Evolutionary conservation across 2,329 filamentous ascomycete genomes (phyloP), one percentile per base, ranked within the genome.

Genomic region (Exophiala calicioides): DNA sequence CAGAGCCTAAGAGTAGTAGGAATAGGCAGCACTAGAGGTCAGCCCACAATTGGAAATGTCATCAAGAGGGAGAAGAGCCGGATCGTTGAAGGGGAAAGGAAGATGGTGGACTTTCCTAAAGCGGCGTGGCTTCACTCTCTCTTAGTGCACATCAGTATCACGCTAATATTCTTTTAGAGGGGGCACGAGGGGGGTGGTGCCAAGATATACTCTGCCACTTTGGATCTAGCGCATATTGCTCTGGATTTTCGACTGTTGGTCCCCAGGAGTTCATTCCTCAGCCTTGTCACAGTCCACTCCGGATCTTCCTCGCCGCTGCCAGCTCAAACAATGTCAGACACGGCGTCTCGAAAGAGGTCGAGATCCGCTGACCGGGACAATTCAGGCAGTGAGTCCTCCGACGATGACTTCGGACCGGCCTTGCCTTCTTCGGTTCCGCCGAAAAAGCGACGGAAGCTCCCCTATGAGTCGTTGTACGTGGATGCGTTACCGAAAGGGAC

Each of bases 381-480:
- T 7, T 47, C 44, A 20, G 53, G 42, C 10, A 48, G 47, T 29
- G 81, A 81, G 42, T 82, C 79, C 60, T 94, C 88, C 26, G 91
- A 87, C 3, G 86, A 89, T 61, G 90, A 96, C 70, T 90, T 95
- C 64, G 93, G 96, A 73, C 93, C 93, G 32, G 86, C 91, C 59
- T 80, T 97, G 21, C 91, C 93, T 32, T 86, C 89, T 2, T 79
- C 84, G 38, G 84, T 79, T 15, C 82, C 84, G 2, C 86, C 83
- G 44, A 91, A 91, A 75, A 95, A 94, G 78, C 96, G 95, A 73
- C 84, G 90, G 60, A 88, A 88, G 60, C 82, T 98, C 2, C 89
- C 88, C 1, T 91, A 96, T 72, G 91, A 97, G 71, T 95, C 93
- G 67, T 83, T 97, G 61, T 97, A 96, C 69, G 75, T 97, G 55